phyloP scores from a whole-genome alignment of 2,329 filamentous ascomycete species.

The Plenodomus lindquistii region DNA sequence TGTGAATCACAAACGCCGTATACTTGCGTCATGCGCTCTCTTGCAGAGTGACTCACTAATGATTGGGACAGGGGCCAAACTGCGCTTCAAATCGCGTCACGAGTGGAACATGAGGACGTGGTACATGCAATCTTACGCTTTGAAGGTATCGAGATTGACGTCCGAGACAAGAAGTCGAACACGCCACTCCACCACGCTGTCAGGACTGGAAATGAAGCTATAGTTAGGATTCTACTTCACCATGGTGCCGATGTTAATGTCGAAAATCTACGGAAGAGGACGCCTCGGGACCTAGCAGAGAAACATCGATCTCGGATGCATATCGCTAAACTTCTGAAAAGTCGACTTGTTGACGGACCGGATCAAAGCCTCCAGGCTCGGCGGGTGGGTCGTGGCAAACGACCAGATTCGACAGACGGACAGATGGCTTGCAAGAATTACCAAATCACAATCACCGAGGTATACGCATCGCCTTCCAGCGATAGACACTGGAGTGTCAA shows the following conservation, averaged over 20 bases:
- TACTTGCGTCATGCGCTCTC: neutral
- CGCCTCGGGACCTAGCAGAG: conserved; percentile 7
- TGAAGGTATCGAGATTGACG: conserved; percentile 3
- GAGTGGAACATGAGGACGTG: conserved; percentile 1
- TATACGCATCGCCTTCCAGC: neutral
- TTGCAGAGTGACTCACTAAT: neutral
- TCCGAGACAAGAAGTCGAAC: conserved; percentile 4
- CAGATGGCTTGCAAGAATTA: conserved; percentile 8
- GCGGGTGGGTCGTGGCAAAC: conserved; percentile 1
- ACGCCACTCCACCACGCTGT: conserved; percentile 9
- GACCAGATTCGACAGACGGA: conserved; percentile 1
- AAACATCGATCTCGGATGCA: conserved; percentile 4
- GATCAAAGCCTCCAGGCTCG: conserved; percentile 2
- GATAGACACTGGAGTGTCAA: conserved; percentile 5
- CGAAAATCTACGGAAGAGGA: conserved; percentile 5
- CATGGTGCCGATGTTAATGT: conserved; percentile 5
- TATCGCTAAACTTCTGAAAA: conserved; percentile 4
- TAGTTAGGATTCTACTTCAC: conserved; percentile 3
- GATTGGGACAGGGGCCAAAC: conserved; percentile 5
- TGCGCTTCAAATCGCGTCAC: conserved; percentile 6
- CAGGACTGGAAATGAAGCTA: conserved; percentile 4
- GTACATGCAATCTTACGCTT: neutral
- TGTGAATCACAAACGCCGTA: neutral
- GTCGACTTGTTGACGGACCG: conserved; percentile 7
- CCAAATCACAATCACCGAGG: conserved; percentile 8